Evolutionary conservation across 768 basidiomycete genomes (phyloP).

Genomic region (Rhizopogon vesiculosus): DNA sequence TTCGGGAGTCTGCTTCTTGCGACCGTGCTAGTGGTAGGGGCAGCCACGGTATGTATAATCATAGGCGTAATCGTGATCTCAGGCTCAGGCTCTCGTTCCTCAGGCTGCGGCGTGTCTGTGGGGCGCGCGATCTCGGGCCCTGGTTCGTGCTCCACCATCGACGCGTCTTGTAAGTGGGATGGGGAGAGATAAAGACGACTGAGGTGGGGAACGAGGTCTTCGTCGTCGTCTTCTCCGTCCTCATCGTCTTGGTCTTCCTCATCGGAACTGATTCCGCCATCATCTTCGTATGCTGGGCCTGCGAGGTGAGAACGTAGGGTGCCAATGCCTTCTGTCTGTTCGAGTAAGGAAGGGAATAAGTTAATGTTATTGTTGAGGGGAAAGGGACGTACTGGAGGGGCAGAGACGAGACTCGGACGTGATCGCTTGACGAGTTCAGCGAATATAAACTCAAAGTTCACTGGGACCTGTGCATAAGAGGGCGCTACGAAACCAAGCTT

Average conservation of each 20-base stretch:
- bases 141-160: slow-evolving; percentile 3
- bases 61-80: slow-evolving; percentile 11
- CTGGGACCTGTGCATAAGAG: slow-evolving; percentile 35
- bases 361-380: not conserved
- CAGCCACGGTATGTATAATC: slow-evolving; percentile 15
- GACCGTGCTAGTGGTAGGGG: slow-evolving; percentile 20
- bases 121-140: slow-evolving; percentile 14
- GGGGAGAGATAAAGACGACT: slow-evolving; percentile 18
- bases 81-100: slow-evolving; percentile 17
- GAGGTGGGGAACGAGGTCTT: slow-evolving; percentile 23
- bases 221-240: slow-evolving; percentile 26
- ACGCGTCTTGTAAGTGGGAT: slow-evolving; percentile 17
- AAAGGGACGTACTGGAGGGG: slow-evolving; percentile 56
- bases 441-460: slow-evolving; percentile 60
- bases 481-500: slow-evolving; percentile 56
- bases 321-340: slow-evolving; percentile 81
- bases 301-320: slow-evolving; percentile 64
- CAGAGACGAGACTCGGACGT: slow-evolving; percentile 64
- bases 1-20: slow-evolving; percentile 26
- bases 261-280: slow-evolving; percentile 66
- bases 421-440: slow-evolving; percentile 59
- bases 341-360: not conserved
- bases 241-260: slow-evolving; percentile 38
- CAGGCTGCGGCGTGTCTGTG: not conserved
- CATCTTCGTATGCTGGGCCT: slow-evolving; percentile 63